A percentile compares a stretch with the other conserved stretches of the same genome.
phyloP scores from a whole-genome alignment of 108 stramenopile species.

The Schizochytrium sp. region DNA sequence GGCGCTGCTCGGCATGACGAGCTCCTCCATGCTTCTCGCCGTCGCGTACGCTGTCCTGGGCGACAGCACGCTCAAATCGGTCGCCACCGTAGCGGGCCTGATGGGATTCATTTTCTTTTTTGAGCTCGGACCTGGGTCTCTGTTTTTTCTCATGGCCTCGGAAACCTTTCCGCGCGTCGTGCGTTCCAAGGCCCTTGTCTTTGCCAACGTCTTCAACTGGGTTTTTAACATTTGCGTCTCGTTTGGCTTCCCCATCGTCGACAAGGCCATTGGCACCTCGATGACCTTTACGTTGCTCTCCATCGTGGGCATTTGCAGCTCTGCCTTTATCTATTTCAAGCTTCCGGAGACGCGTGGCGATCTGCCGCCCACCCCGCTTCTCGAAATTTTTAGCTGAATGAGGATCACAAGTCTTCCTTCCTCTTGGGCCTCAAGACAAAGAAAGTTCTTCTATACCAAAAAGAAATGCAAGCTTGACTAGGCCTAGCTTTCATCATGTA shows the following conservation, averaged over 20 bases:
- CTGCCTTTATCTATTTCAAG: not conserved
- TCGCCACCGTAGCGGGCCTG: not conserved
- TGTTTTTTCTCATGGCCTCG: conserved; percentile 7
- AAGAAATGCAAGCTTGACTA: no score
- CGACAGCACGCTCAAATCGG: not conserved
- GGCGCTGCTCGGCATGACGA: not conserved
- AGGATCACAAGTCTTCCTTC: not conserved
- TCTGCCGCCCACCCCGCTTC: not conserved
- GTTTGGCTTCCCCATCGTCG: not conserved
- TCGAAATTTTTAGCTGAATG: not conserved
- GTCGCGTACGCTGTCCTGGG: not conserved
- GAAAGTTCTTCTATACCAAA: not conserved
- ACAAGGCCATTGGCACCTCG: not conserved
- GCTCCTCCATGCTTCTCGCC: not conserved
- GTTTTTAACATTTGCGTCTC: not conserved
- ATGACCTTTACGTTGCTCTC: not conserved
- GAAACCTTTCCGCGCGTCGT: not conserved
- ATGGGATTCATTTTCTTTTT: conserved; percentile 4
- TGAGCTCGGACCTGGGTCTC: not conserved
- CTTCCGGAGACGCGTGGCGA: not conserved
- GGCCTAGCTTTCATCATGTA: no score
- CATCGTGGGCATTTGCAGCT: not conserved
- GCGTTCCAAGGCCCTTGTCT: not conserved
- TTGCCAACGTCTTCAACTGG: not conserved
- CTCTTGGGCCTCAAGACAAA: no score